Evolutionary conservation across 2,329 filamentous ascomycete species (phyloP), one percentile per base, ranked within the genome.

Genomic region (Diaporthe sp.): DNA sequence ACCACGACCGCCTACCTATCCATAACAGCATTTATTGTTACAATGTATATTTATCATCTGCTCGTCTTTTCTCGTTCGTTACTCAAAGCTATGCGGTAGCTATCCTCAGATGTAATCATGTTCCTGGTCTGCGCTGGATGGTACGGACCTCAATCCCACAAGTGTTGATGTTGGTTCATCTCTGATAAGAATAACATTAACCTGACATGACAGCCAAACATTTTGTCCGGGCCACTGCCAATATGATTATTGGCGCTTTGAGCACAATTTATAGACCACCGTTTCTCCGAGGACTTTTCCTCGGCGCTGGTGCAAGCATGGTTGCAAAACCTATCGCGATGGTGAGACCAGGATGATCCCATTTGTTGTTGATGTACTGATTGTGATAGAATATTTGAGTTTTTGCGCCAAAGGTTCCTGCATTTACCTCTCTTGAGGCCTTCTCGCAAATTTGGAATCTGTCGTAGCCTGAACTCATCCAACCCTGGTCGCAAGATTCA

Each of bases 191-290:
- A 49, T 49, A 19, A 49, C 10, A 19, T 17, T 49, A 22, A 49
- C 44, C 19, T 17, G 8, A 9, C 10, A 25, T 2, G 9, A 53
- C 13, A 53, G n/a, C 0, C n/a, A 53, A 25, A 53, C 0, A 0
- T 53, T 17, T 4, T n/a, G 46, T n/a, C 44, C 49, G n/a, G 15
- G 49, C 12, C 7, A 25, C 4, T 25, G n/a, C 1, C 22, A 25
- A 13, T 3, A 3, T 13, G 49, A 25, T 13, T 6, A 1, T 12
- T 25, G 9, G 15, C 0, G 4, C 9, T 3, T 25, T 53, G 1
- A 13, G n/a, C n/a, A 1, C 5, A 25, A 25, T 13, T 10, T 5
- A 25, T 19, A 25, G 49, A 25, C 49, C 49, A 0, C n/a, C 0
- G 1, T 53, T 4, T 53, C 22, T 17, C 19, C 17, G 17, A 22